Evolutionary conservation across 768 basidiomycete species (phyloP), one percentile per base, ranked within the genome.

Genomic region (Suillus discolor): DNA sequence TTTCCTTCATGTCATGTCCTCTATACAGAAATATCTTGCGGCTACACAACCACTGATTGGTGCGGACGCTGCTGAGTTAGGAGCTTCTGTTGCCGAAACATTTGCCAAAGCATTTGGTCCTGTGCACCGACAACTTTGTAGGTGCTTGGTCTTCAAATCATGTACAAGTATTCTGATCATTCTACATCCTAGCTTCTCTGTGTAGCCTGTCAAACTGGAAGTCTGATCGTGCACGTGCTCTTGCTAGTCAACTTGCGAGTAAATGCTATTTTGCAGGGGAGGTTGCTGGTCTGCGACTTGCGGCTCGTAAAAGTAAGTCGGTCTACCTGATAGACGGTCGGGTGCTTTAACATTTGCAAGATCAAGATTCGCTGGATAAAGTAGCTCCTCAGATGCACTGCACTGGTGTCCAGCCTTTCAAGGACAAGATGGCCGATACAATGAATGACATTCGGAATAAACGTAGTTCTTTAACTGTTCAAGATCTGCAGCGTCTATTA

Each of bases 251-350:
- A 72, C 87, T 97, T 64, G 91, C 94, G 0, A 90, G 91, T 47
- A 97, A 97, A 73, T 89, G 89, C n/a, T 95, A 94, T 74, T 98
- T 89, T 72, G 83, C 87, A 25, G 96, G 96, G 34, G 95, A 98
- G 76, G 88, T 88, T 8, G 91, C 90, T 42, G 95, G 95, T 41
- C 82, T 94, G 57, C 84, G 89, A 12, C 78, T 95, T 28, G 89
- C 91, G 11, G 85, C 86, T 54, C 80, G 85, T 65, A 82, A 86
- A 75, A 85, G 94, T 89, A 62, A 61, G 83, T 70, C n/a, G 44
- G 15, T 54, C 47, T 20, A 34, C 55, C 49, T 47, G 44, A 57
- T 34, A 20, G 38, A 20, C 57, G 36, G 28, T 62, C 31, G 20
- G 41, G 13, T n/a, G 34, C 36, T 51, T 67, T 44, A 42, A 63